Evolutionary conservation across 805 yeast genomes (phyloP), one percentile per base, ranked within the genome.

Genomic region (Vanderwaltozyma tropicalis): DNA sequence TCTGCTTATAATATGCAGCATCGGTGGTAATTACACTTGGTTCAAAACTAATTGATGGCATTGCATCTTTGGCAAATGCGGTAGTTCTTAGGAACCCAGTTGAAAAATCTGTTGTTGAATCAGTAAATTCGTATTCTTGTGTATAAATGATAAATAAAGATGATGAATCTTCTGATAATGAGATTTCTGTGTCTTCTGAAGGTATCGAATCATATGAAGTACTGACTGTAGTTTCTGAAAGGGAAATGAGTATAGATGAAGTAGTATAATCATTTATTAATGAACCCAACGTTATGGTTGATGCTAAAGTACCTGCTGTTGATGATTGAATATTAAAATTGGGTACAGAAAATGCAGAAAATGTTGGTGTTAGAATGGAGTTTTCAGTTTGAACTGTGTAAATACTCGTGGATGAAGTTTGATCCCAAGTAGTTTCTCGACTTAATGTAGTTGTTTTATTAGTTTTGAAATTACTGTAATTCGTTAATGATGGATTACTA

Each of bases 91-190:
- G 42, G 7, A 52, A 9, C 11, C 41, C 50, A 3, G 50, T 46
- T 3, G 42, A 35, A 27, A 52, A 49, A 5, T 50, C 37, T 2
- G 55, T 49, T 11, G 42, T 16, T 1, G 45, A 24, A 16, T 38
- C 54, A 1, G 55, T 48, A 26, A 52, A 40, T 6, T 41, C 47
- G 32, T 42, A 52, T 17, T 35, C 30, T 36, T 50, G 49, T 7
- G 52, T 44, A 30, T 51, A 52, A 20, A 38, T 31, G 15, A 34
- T 33, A 31, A 27, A 40, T 2, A 36, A 14, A 3, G 20, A 17
- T 5, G 38, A 30, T 8, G 31, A 26, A 10, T 26, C 28, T 24
- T 5, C 22, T 13, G 35, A 24, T 9, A 34, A 14, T 4, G 13
- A 3, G 26, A 19, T 27, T n/a, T 13, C 18, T 5, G 26, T 2